Base-by-base conservation (phyloP, 352 stramenopile genomes). In the Blastocystis sp. region DNA sequence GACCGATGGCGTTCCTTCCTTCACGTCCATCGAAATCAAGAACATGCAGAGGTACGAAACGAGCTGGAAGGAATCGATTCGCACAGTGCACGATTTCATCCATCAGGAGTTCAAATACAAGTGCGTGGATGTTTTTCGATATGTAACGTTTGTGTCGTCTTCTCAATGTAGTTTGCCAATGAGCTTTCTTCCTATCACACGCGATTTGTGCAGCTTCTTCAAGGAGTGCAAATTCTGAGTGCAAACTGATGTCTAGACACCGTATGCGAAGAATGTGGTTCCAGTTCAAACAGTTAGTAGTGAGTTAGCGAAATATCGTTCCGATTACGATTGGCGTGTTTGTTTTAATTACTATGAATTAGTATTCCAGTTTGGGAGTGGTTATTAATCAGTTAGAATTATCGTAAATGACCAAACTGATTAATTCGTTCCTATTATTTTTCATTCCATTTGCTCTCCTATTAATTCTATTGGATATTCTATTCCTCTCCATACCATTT, bases 191-290 rank as follows among this genome's bases (percentile, higher is more conserved):
- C 64, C 21, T 76, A 76, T 34, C 64, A 76, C 32, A 29, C 36
- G 7, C 16, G 32, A 32, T 76, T 57, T 38, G 38, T 44, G 21
- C 64, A 76, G 46, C 24, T 76, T 14, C 32, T 76, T n/a, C 64
- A 76, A 6, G 64, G 64, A 57, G 64, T 76, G 32, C 27, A 34
- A 57, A 11, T n/a, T 29, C n/a, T 16, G 9, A 34, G 1, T 44
- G 3, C 18, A 34, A 16, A 54, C 14, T 54, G 64, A 76, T 29
- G 21, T 36, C 7, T 51, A 76, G 64, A 76, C 64, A 24, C 64
- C 64, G 21, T 76, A 51, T 56, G 64, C 64, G 46, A 76, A 76
- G 64, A 34, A 76, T 56, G 64, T 76, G 24, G 27, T 44, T 18
- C 64, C 64, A 6, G 21, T 29, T 11, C 64, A 76, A 38, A 34